Base-by-base conservation (phyloP, 345 rosid species). In the Acer negundo region DNA sequence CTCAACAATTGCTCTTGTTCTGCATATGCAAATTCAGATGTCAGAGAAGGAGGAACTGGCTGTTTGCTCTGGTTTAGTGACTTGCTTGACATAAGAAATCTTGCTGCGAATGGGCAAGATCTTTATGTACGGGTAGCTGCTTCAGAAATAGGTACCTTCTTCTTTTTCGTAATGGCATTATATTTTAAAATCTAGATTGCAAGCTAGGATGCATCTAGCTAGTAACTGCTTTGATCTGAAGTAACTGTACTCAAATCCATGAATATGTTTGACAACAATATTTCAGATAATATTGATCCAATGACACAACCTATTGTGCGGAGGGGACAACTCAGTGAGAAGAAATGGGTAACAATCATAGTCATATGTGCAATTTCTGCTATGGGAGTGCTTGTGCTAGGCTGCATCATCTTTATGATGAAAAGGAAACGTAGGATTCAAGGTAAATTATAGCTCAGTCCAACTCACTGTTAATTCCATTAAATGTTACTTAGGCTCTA, bases 51-150 rank as follows among this genome's bases (percentile, higher is more conserved):
- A 10, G 72, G 84, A 26, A 69, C 76, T 1, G 84, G 84, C 10
- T 81, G 84, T 49, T 58, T 69, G 28, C 38, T 77, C 1, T 81
- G 84, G 84, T 78, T 73, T 19, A 68, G 63, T 22, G 73, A 64
- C 53, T 73, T 81, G n/a, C 7, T 69, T n/a, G 84, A 74, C 40
- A 74, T 74, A 16, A 62, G 22, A 47, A 10, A 74, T 6, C 31
- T 24, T 17, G 0, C 20, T 7, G 70, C 23, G 10, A 16, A 26
- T 40, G 81, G 79, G 9, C 81, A 81, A 49, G 76, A 63, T 40
- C 72, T 81, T 6, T 69, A 68, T 55, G 51, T 81, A 8, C 28
- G 78, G 35, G 53, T 69, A 53, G 73, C 84, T 74, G 64, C 79
- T 65, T 74, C 81, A 7, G 72, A 81, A 26, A 2, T 63, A 74